These are phyloP conservation scores for Tricholoma matsutake DNA, from an alignment of 768 basidiomycete genomes.

Conservation along the genomic window DNA sequence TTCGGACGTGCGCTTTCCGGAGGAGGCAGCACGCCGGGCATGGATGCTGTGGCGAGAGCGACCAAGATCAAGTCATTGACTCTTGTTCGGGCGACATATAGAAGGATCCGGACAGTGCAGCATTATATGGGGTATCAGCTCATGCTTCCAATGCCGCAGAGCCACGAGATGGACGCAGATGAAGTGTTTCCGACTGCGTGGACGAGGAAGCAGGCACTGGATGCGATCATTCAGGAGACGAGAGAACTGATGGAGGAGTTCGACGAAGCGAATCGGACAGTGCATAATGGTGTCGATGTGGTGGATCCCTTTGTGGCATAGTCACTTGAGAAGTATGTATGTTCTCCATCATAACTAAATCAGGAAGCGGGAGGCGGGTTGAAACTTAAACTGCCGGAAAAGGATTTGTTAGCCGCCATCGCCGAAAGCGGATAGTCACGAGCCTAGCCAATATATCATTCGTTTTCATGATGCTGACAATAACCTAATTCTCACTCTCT, in stretches of 20 bases:
- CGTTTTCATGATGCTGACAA: no score
- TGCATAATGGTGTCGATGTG: slow-evolving; percentile 28
- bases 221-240: slow-evolving; percentile 52
- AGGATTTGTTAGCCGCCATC: no score
- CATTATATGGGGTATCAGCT: slow-evolving; percentile 59
- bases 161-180: slow-evolving; percentile 27
- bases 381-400: no score
- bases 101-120: slow-evolving; percentile 60
- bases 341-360: no score
- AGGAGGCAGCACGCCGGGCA: slow-evolving; percentile 18
- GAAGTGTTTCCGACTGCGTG: slow-evolving; percentile 42
- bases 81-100: slow-evolving; percentile 57
- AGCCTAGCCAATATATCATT: no score
- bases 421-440: no score
- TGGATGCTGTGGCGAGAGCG: slow-evolving; percentile 30
- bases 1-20: slow-evolving; percentile 32
- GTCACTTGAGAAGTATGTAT: not conserved
- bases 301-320: slow-evolving; percentile 17
- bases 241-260: slow-evolving; percentile 60
- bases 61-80: slow-evolving; percentile 46
- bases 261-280: slow-evolving; percentile 30
- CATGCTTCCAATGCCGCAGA: slow-evolving; percentile 46
- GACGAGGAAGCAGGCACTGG: slow-evolving; percentile 52
- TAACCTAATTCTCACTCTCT: no score
- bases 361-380: no score